These are phyloP conservation scores for Postia placenta DNA, from an alignment of 768 basidiomycete species.

Conservation along the genomic window DNA sequence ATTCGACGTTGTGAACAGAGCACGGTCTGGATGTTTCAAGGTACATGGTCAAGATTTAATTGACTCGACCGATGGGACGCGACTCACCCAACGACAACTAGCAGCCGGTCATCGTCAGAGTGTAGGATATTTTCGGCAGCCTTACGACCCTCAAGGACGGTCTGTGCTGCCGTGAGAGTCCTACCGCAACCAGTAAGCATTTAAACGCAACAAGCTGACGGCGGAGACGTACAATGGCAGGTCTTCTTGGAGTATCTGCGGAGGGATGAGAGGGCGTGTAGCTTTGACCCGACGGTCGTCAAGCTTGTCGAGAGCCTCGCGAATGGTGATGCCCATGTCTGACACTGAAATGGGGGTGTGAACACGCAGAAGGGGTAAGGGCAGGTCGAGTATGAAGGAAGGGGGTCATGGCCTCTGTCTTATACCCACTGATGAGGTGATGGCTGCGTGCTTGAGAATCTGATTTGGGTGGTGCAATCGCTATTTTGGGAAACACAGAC, in stretches of 20 bases:
- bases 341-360: constrained; percentile 29
- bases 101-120: constrained; percentile 86
- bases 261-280: constrained; percentile 86
- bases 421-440: constrained; percentile 10
- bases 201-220: constrained; percentile 3
- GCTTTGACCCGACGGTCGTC: constrained; percentile 86
- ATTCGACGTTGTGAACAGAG: constrained; percentile 86
- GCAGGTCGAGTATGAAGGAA: constrained; percentile 2
- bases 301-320: constrained; percentile 71
- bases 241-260: constrained; percentile 92
- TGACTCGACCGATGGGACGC: not conserved
- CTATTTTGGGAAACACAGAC: not conserved
- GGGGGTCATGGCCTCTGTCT: constrained; percentile 1
- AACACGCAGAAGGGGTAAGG: constrained; percentile 2
- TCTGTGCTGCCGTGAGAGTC: constrained; percentile 77
- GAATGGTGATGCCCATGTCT: constrained; percentile 70
- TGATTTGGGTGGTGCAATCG: constrained; percentile 1
- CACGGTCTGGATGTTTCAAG: constrained; percentile 89
- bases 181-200: constrained; percentile 21
- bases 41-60: constrained; percentile 1
- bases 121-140: constrained; percentile 72
- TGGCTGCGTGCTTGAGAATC: not conserved
- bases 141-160: constrained; percentile 80
- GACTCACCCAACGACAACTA: constrained; percentile 84
- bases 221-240: constrained; percentile 61